Percentiles rank a stretch among this genome's conserved stretches.
These are phyloP conservation scores for Durusdinium trenchii DNA, from an alignment of 73 alveolate species.

Conservation along the genomic window DNA sequence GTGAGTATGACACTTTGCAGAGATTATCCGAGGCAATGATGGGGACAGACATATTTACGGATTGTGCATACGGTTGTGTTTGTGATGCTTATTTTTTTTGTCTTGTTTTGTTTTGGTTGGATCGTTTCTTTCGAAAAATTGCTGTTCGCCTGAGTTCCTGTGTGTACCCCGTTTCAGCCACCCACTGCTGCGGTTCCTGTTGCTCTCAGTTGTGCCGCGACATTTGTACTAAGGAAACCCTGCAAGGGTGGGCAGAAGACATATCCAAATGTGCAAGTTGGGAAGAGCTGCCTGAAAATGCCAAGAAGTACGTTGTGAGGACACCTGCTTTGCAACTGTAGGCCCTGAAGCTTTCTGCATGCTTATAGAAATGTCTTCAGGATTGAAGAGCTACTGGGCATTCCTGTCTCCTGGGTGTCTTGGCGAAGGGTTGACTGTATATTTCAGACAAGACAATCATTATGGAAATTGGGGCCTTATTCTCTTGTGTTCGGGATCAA, in stretches of 20 bases:
- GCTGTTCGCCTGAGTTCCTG: not conserved
- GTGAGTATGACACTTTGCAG: conserved; percentile 66
- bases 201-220: too few species aligned
- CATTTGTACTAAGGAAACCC: conserved; percentile 59
- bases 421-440: too few species aligned
- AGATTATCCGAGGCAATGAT: not conserved
- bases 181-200: too few species aligned
- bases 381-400: conserved; percentile 96
- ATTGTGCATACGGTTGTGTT: not conserved
- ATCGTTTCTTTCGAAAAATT: too few species aligned
- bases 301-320: conserved; percentile 97
- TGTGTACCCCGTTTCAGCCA: not conserved
- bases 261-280: conserved; percentile 97
- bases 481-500: too few species aligned
- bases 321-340: conserved; percentile 46
- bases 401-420: conserved; percentile 98
- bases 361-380: not conserved
- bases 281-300: conserved; percentile 98
- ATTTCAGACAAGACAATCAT: too few species aligned
- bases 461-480: too few species aligned
- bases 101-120: not conserved
- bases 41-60: not conserved
- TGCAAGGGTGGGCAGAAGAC: conserved; percentile 98
- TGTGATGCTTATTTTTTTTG: not conserved
- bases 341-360: not conserved